Percentiles rank a stretch among this genome's conserved stretches.
These are phyloP conservation scores for Nidula microcarpa DNA, from an alignment of 768 basidiomycete species.

Conservation along the genomic window DNA sequence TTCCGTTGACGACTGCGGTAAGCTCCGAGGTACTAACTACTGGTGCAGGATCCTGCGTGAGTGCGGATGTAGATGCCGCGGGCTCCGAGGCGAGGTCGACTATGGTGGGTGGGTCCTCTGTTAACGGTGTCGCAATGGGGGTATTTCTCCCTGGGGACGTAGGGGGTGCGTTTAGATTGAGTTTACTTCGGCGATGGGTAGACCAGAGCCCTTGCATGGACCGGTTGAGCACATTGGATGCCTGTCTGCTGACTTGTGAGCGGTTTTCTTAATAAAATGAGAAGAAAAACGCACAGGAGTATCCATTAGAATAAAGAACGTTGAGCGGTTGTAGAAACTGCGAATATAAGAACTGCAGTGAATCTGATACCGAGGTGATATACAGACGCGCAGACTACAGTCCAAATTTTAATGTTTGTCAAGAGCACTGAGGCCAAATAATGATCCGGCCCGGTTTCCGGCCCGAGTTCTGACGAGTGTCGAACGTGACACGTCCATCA, in stretches of 20 bases:
- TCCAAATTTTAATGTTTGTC: not conserved
- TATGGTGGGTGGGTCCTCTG: conserved; percentile 14
- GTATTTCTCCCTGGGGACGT: conserved; percentile 3
- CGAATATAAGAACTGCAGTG: not conserved
- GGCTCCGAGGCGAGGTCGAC: conserved; percentile 7
- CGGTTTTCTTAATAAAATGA: not conserved
- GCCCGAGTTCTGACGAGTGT: no score
- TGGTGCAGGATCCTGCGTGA: not conserved
- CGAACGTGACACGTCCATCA: no score
- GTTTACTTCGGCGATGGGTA: conserved; percentile 54
- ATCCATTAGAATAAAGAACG: not conserved
- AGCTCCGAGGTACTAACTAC: not conserved
- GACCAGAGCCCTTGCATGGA: conserved; percentile 83
- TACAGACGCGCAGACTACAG: not conserved
- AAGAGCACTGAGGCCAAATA: not conserved
- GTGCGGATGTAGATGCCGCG: conserved; percentile 18
- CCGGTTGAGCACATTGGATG: conserved; percentile 69
- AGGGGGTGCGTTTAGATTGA: conserved; percentile 60
- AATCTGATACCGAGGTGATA: not conserved
- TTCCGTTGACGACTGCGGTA: conserved; percentile 27
- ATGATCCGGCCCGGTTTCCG: not conserved
- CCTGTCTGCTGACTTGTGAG: conserved; percentile 55
- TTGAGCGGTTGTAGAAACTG: not conserved
- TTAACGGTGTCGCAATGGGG: conserved; percentile 10
- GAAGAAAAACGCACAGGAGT: not conserved